Evolutionary conservation across 805 yeast species (phyloP), one percentile per base, ranked within the genome.

Genomic region (Candida succiphila): DNA sequence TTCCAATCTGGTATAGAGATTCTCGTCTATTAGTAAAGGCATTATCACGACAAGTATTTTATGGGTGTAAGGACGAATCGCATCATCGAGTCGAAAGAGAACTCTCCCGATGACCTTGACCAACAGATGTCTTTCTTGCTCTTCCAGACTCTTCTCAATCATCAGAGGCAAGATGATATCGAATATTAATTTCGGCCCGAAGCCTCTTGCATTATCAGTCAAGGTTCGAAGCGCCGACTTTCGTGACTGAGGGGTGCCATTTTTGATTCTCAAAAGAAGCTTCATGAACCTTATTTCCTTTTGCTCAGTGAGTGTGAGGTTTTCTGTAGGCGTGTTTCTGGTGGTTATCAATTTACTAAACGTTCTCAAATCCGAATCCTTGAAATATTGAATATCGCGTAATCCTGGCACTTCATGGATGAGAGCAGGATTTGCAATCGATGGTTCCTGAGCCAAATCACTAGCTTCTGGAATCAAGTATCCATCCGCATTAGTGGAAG

Each of bases 21-120:
- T 89, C 43, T 82, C 87, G 48, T 87, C 95, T 7, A 83, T 70
- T 25, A 88, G 60, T 36, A 86, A 55, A 0, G 96, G 96, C 34
- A 86, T 73, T 1, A 83, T 68, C 1, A 84, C 94, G 13, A 71
- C 69, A 18, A 88, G 49, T 3, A 88, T 73, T 44, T 77, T 74
- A 39, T 75, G 81, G 0, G 94, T 75, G 43, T 65, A 83, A 0
- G 96, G 95, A 29, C 78, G 60, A 3, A 85, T 67, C 33, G 65
- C 49, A 29, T 70, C 80, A 25, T 77, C 86, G 13, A 88, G 58
- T 41, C 68, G 76, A 49, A 71, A 74, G 7, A 88, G 52, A 0
- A 85, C 62, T 24, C 95, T 61, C 25, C 78, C 85, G 12, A 83
- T 58, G 7, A 84, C 71, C 52, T 87, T 88, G 12, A 86, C 81